A percentile compares a stretch with the other conserved stretches of the same genome.
Evolutionary conservation across 2,329 filamentous ascomycete species (phyloP).

Genomic region (Sphaceloma murrayae): DNA sequence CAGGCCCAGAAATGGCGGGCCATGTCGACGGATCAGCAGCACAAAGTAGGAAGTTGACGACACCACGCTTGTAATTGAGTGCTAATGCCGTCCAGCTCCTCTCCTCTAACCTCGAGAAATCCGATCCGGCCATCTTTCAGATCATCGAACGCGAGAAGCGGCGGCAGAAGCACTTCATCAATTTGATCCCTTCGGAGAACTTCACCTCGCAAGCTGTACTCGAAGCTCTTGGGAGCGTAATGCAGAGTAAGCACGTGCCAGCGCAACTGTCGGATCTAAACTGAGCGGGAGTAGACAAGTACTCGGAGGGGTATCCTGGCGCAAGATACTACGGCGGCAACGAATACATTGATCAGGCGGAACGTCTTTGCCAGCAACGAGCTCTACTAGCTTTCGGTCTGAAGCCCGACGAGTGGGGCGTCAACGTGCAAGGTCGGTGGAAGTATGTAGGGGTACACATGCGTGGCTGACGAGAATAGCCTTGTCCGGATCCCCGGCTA

Average conservation of each 20-base stretch:
- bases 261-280: background rate
- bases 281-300: conserved; percentile 55
- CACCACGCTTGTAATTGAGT: conserved; percentile 16
- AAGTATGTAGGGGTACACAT: background rate
- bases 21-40: conserved; percentile 39
- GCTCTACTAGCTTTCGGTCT: conserved; percentile 81
- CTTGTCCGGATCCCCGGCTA: conserved; percentile 68
- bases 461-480: conserved; percentile 21
- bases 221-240: conserved; percentile 83
- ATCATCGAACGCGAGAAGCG: conserved; percentile 94
- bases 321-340: conserved; percentile 96
- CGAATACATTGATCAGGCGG: conserved; percentile 86
- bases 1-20: conserved; percentile 31
- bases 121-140: conserved; percentile 75
- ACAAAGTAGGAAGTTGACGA: conserved; percentile 33
- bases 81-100: conserved; percentile 59
- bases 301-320: conserved; percentile 95
- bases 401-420: conserved; percentile 81
- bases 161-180: conserved; percentile 96
- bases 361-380: conserved; percentile 80
- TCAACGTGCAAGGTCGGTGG: conserved; percentile 74
- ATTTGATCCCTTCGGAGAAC: conserved; percentile 91
- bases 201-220: conserved; percentile 89
- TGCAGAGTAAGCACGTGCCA: conserved; percentile 61
- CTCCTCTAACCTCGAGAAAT: conserved; percentile 65